A percentile compares a stretch with the other conserved stretches of the same genome.
These are phyloP conservation scores for Paraurostyla sp. DNA, from an alignment of 73 alveolate species.

Conservation along the genomic window DNA sequence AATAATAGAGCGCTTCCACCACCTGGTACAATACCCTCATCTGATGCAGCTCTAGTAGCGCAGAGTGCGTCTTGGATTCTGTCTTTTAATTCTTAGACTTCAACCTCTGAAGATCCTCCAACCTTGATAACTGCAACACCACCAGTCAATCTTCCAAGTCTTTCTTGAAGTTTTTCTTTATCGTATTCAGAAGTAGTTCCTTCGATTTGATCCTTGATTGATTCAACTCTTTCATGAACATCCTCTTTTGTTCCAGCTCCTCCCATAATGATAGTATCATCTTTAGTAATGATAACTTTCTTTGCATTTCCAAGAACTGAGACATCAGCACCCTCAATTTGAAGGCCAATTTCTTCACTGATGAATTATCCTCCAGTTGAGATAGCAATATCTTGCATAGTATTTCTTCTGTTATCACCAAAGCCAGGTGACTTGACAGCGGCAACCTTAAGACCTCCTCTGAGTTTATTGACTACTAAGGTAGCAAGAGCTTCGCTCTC, in stretches of 20 bases:
- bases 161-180: slow-evolving; percentile 96
- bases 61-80: slow-evolving; percentile 97
- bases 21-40: slow-evolving; percentile 98
- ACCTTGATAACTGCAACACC: slow-evolving; percentile 99
- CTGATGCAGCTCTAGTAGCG: slow-evolving; percentile 99
- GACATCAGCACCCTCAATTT: slow-evolving; percentile 84
- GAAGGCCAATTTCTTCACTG: slow-evolving; percentile 95
- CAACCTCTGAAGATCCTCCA: slow-evolving; percentile 98
- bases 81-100: slow-evolving; percentile 97
- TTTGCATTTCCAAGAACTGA: slow-evolving; percentile 93
- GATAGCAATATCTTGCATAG: slow-evolving; percentile 94
- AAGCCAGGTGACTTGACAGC: slow-evolving; percentile 99
- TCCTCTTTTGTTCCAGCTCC: slow-evolving; percentile 94
- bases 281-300: slow-evolving; percentile 93
- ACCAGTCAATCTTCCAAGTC: slow-evolving; percentile 97
- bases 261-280: slow-evolving; percentile 97
- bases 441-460: slow-evolving; percentile 98
- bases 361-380: slow-evolving; percentile 95
- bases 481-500: slow-evolving; percentile 97
- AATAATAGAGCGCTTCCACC: slow-evolving; percentile 97
- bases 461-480: slow-evolving; percentile 94
- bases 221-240: slow-evolving; percentile 87
- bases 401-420: slow-evolving; percentile 98
- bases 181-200: slow-evolving; percentile 91
- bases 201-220: slow-evolving; percentile 83